Evolutionary conservation across 495 filamentous ascomycete genomes (phyloP), one percentile per base, ranked within the genome.

Genomic region (Parmelia sp.): DNA sequence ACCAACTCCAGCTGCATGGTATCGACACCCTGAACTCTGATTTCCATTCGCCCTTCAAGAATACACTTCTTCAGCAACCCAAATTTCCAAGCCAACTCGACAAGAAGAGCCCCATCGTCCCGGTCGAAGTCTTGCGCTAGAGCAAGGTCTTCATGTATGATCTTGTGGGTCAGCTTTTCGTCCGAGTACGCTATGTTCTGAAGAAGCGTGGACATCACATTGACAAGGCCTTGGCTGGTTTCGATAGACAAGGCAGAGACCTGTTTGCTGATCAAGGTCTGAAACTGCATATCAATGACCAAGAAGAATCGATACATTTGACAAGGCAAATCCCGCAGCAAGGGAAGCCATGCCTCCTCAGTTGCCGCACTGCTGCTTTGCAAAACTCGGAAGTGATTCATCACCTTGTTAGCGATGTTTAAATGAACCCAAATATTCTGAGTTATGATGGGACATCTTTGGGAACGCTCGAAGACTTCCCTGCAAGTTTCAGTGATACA

Each of bases 1-100:
- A 94, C 80, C 27, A 97, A 78, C 47, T 92, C 88, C n/a, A 63
- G 69, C 69, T 88, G 86, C 85, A 97, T 88, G 23, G 73, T 75
- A 39, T 83, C 82, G 27, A 91, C 83, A 36, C 89, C 89, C 63
- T 84, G 75, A 15, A 93, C 89, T 55, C 92, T 84, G 35, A 95
- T 80, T 70, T 96, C 91, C 91, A 97, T 96, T 63, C 90, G 87
- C n/a, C 90, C 85, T 19, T 88, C 90, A 71, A 82, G 81, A 62
- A 95, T 87, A 68, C 90, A 82, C 70, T 84, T 90, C 71, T 82
- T 84, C 53, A 89, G 77, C 11, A 85, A 75, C 37, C 74, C 77
- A 72, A 95, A 88, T 65, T 85, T 88, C 90, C 90, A 95, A 14
- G 82, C 82, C 58, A 79, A 73, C 2, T 78, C 71, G 17, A 91